Percentiles rank a stretch among this genome's conserved stretches.
phyloP scores from a whole-genome alignment of 2,329 filamentous ascomycete species.

The Intubia oerlemansii region DNA sequence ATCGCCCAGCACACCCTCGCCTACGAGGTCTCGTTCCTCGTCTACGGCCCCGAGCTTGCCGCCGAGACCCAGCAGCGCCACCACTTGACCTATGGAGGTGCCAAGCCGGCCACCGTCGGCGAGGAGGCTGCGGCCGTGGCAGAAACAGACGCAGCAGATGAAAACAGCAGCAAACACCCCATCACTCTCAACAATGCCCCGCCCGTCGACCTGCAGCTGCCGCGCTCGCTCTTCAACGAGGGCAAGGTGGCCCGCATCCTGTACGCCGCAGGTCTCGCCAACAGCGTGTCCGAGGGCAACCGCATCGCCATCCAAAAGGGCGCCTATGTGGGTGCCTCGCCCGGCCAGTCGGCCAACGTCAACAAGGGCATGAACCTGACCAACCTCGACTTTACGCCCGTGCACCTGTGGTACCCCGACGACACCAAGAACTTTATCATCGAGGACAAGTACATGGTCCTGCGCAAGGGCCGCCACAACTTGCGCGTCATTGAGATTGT shows the following conservation, averaged over 20 bases:
- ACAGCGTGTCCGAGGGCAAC: constrained; percentile 33
- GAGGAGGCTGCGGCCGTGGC: constrained; percentile 4
- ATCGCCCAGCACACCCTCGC: constrained; percentile 69
- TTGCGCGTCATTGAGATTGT: constrained; percentile 39
- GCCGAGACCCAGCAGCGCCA: constrained; percentile 36
- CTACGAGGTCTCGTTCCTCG: constrained; percentile 57
- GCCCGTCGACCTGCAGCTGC: constrained; percentile 34
- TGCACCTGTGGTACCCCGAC: constrained; percentile 34
- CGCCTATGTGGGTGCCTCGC: constrained; percentile 36
- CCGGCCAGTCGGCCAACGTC: constrained; percentile 11
- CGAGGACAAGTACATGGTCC: constrained; percentile 33
- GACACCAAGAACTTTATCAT: constrained; percentile 40
- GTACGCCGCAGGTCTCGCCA: constrained; percentile 34
- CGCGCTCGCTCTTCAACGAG: constrained; percentile 28
- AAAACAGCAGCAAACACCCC: too few relatives aligned
- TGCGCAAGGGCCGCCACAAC: constrained; percentile 43
- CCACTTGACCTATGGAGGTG: constrained; percentile 15
- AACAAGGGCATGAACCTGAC: constrained; percentile 22
- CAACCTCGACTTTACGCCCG: constrained; percentile 36
- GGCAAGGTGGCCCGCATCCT: constrained; percentile 38
- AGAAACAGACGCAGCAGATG: too few relatives aligned
- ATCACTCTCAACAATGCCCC: constrained; percentile 23
- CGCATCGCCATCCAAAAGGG: constrained; percentile 32
- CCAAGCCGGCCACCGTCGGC: not conserved
- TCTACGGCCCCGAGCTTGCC: constrained; percentile 50